Evolutionary conservation across 257 asterid genomes (phyloP), one percentile per base, ranked within the genome.

Genomic region (Datura wrightii): DNA sequence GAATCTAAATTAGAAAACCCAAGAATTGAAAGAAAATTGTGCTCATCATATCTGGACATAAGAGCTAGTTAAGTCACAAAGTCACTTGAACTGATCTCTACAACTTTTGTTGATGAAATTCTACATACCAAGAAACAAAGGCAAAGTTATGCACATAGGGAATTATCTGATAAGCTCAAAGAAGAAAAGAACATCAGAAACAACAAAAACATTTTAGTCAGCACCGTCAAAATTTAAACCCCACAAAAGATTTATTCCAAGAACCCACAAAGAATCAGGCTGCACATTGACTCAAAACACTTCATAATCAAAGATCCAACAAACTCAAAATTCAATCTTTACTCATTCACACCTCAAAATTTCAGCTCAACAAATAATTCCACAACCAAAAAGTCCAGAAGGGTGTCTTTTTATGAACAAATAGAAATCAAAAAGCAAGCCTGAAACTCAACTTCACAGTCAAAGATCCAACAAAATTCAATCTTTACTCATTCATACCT

Each of bases 191-290:
- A 48, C 60, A 63, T 50, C 39, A 24, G 9, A 10, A 44, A 42
- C 62, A 82, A 82, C 58, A 82, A 55, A 62, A 62, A 63, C 19
- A 65, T 69, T 69, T 69, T 16, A 63, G 79, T 48, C 34, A 7
- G 50, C 58, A 13, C 66, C 86, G 36, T 13, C 83, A 79, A 37
- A 79, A 69, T 72, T 80, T 76, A 52, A 79, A 86, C 86, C 80
- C 74, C 83, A 83, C 56, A 71, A 14, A 53, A 86, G 83, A 53
- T 10, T 78, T 81, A 50, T 36, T 54, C 80, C 13, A 80, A 81
- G 44, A 76, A 80, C 67, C 83, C 60, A 31, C 81, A 63, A 87
- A 67, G 71, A 80, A 79, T 31, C 59, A 72, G 69, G 60, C 79
- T 62, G 78, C 72, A 52, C 82, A 78, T 52, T 34, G 82, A 78